A percentile compares a stretch with the other conserved stretches of the same genome.
phyloP scores from a whole-genome alignment of 129 eudicot species.

The Flaveria ramosissima region DNA sequence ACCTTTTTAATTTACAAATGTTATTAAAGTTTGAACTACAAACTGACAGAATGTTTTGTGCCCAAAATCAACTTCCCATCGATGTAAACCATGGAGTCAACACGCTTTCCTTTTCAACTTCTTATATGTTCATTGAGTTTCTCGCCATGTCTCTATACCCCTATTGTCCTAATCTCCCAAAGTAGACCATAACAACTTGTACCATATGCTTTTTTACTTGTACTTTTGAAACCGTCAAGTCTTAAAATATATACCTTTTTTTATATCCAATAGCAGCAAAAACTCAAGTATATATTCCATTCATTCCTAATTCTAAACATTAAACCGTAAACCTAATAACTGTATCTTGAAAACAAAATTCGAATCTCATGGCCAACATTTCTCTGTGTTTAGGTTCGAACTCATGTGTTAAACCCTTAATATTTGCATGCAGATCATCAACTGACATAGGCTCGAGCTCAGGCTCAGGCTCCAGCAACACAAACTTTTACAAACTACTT shows the following conservation, averaged over 20 bases:
- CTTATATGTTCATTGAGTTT: slow-evolving; percentile 29
- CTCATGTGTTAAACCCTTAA: slow-evolving; percentile 29
- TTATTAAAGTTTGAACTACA: not conserved
- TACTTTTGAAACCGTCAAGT: slow-evolving; percentile 34
- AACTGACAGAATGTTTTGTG: slow-evolving; percentile 37
- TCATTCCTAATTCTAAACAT: not conserved
- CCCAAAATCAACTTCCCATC: slow-evolving; percentile 16
- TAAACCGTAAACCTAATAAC: not conserved
- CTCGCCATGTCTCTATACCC: slow-evolving; percentile 36
- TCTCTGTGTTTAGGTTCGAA: slow-evolving; percentile 20
- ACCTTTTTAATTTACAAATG: not conserved
- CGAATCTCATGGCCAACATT: slow-evolving; percentile 18
- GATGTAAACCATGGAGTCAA: slow-evolving; percentile 43
- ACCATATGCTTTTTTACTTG: slow-evolving; percentile 15
- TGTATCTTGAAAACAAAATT: not conserved
- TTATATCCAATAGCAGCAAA: slow-evolving; percentile 21
- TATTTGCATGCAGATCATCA: slow-evolving; percentile 24
- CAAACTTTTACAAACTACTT: slow-evolving; percentile 37
- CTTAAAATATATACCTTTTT: not conserved
- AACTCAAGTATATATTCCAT: slow-evolving; percentile 18
- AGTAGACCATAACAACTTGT: not conserved
- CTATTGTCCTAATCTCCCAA: slow-evolving; percentile 21
- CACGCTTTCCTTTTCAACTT: slow-evolving; percentile 12
- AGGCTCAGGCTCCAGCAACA: slow-evolving; percentile 4
- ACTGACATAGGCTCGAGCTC: slow-evolving; percentile 5